Evolutionary conservation across 176 grass and related monocot genomes (phyloP).

Genomic region (Eremochloa ophiuroides): DNA sequence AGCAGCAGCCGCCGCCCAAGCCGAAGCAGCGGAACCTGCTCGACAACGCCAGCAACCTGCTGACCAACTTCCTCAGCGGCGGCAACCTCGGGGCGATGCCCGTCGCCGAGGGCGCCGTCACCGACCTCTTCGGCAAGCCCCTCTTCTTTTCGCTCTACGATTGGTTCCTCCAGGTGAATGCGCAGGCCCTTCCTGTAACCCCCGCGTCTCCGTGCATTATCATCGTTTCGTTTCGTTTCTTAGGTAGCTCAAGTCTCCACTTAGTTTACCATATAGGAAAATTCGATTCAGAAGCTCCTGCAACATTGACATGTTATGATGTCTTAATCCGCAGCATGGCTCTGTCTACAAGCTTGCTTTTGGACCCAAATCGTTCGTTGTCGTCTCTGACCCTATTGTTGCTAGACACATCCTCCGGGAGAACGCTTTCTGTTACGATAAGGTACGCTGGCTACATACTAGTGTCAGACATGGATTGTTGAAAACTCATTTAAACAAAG

Average conservation of each 20-base stretch:
- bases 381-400: slow-evolving; percentile 93
- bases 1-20: slow-evolving; percentile 24
- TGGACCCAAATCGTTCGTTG: slow-evolving; percentile 93
- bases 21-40: slow-evolving; percentile 61
- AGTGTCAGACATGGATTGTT: background rate
- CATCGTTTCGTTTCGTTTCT: background rate
- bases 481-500: background rate
- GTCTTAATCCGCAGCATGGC: slow-evolving; percentile 61
- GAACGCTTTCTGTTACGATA: slow-evolving; percentile 93
- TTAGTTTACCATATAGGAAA: background rate
- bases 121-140: slow-evolving; percentile 81
- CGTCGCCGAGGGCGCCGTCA: slow-evolving; percentile 77
- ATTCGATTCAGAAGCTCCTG: background rate
- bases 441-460: slow-evolving; percentile 48
- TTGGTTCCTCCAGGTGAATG: slow-evolving; percentile 82
- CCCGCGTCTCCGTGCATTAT: background rate
- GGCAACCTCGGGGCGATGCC: slow-evolving; percentile 68
- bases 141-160: slow-evolving; percentile 97
- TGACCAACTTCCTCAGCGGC: slow-evolving; percentile 81
- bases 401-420: slow-evolving; percentile 87
- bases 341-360: slow-evolving; percentile 97
- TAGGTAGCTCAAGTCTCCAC: too few relatives aligned
- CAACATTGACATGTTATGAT: slow-evolving; percentile 15
- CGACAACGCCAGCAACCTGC: slow-evolving; percentile 88
- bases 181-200: background rate